phyloP scores from a whole-genome alignment of 805 yeast species.

The Metschnikowia rubicola region DNA sequence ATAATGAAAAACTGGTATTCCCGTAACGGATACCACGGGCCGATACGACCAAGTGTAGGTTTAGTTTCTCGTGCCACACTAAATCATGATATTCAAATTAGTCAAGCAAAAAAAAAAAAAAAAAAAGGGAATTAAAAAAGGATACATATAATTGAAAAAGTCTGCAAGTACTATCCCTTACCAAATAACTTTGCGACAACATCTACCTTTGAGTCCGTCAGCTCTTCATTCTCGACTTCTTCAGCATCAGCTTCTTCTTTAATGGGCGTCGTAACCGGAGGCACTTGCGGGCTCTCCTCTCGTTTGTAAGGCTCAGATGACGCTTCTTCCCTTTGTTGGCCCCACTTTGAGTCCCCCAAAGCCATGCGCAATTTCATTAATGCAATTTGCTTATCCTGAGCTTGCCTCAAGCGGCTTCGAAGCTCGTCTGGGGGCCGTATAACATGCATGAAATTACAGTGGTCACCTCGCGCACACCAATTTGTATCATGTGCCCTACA shows the following conservation, averaged over 20 bases:
- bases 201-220: slow-evolving; percentile 11
- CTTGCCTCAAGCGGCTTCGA: slow-evolving; percentile 35
- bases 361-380: slow-evolving; percentile 13
- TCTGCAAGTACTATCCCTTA: not conserved
- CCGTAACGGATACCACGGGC: no score
- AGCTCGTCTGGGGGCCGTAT: slow-evolving; percentile 50
- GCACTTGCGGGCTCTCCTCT: not conserved
- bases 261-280: not conserved
- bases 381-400: slow-evolving; percentile 33
- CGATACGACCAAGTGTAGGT: no score
- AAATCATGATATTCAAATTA: no score
- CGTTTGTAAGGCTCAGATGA: slow-evolving; percentile 8
- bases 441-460: slow-evolving; percentile 85
- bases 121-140: no score
- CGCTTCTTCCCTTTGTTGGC: slow-evolving; percentile 17
- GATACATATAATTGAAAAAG: no score
- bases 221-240: not conserved
- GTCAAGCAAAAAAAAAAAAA: no score
- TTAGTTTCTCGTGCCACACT: no score
- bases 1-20: no score
- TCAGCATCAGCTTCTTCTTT: not conserved
- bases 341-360: slow-evolving; percentile 15
- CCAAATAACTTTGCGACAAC: slow-evolving; percentile 17
- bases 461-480: slow-evolving; percentile 72
- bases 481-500: slow-evolving; percentile 68